These are phyloP conservation scores for Plenodomus lindquistii DNA, from an alignment of 2,329 filamentous ascomycete genomes.

Conservation along the genomic window DNA sequence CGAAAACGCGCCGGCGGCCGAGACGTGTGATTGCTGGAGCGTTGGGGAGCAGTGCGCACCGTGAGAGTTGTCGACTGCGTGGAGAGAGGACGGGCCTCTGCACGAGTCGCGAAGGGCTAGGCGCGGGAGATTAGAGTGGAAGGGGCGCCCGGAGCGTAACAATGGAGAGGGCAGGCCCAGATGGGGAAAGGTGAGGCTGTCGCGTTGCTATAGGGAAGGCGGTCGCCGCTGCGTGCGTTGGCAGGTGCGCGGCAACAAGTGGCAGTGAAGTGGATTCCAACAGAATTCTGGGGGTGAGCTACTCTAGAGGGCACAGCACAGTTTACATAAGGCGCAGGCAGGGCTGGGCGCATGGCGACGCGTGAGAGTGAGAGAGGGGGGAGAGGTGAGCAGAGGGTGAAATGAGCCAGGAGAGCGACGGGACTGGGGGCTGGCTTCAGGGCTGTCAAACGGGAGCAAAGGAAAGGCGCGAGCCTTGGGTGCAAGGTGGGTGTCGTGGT, in stretches of 20 bases:
- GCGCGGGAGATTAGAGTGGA: constrained; percentile 43
- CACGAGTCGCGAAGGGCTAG: constrained; percentile 45
- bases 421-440: constrained; percentile 23
- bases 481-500: constrained; percentile 11
- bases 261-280: constrained; percentile 9
- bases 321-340: background rate
- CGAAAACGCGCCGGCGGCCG: constrained; percentile 21
- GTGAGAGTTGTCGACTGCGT: constrained; percentile 20
- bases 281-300: background rate
- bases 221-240: constrained; percentile 44
- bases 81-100: constrained; percentile 36
- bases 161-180: constrained; percentile 37
- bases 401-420: constrained; percentile 33
- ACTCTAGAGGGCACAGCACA: constrained; percentile 15
- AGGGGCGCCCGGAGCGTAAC: constrained; percentile 38
- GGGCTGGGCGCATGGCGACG: constrained; percentile 12
- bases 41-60: background rate
- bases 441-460: constrained; percentile 24
- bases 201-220: constrained; percentile 43
- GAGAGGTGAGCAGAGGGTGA: constrained; percentile 13
- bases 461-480: constrained; percentile 18
- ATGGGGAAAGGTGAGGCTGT: constrained; percentile 36
- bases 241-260: constrained; percentile 26
- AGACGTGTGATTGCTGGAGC: constrained; percentile 34
- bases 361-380: constrained; percentile 14